These are phyloP conservation scores for Nymphaea thermarum DNA, from an alignment of 164 flowering plant genomes.

Conservation along the genomic window DNA sequence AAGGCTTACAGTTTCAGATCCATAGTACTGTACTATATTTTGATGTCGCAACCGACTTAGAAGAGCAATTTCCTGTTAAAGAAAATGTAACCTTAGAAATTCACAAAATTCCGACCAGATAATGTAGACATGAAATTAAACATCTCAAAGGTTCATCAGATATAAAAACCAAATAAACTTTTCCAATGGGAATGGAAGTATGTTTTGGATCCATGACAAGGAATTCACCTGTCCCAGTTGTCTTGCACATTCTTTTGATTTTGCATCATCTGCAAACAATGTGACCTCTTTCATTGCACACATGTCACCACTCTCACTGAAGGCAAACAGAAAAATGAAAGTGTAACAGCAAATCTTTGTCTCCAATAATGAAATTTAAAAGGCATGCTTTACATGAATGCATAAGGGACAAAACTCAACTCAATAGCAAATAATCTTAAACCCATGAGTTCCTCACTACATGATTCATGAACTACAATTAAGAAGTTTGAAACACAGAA, in stretches of 20 bases:
- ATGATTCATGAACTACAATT: too few relatives aligned
- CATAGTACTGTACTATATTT: slow-evolving; percentile 89
- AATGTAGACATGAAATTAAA: neutral
- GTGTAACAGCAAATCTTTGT: neutral
- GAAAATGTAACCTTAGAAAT: slow-evolving; percentile 1
- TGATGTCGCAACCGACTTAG: slow-evolving; percentile 80
- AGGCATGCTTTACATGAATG: too few relatives aligned
- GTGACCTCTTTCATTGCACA: slow-evolving; percentile 98
- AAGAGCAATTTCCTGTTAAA: slow-evolving; percentile 61
- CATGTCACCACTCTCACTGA: slow-evolving; percentile 92
- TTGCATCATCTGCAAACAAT: slow-evolving; percentile 83
- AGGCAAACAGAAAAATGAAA: neutral
- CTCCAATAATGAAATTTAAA: too few relatives aligned
- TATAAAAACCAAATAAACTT: neutral
- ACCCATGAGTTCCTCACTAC: too few relatives aligned
- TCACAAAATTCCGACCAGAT: neutral
- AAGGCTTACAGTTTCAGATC: slow-evolving; percentile 65
- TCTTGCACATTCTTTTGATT: slow-evolving; percentile 92
- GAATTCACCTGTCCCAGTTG: slow-evolving; percentile 70
- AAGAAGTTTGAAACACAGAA: too few relatives aligned
- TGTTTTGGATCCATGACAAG: neutral
- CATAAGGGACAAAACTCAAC: too few relatives aligned
- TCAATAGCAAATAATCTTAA: too few relatives aligned
- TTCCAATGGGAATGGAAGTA: neutral
- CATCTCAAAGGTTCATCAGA: neutral